phyloP scores from a whole-genome alignment of 805 yeast species.

The Spathaspora hagerdaliae region DNA sequence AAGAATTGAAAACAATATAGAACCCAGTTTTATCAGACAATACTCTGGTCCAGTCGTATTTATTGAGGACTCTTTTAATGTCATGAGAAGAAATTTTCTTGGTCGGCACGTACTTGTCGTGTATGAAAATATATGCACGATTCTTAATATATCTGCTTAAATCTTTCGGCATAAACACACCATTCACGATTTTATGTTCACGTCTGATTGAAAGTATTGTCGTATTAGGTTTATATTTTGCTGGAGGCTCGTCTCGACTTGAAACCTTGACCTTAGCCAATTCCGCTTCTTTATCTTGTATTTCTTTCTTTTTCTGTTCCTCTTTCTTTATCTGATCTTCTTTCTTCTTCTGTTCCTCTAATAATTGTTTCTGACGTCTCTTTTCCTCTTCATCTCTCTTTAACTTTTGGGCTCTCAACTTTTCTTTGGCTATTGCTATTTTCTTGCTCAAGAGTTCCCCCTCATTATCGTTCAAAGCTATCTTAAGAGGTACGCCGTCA shows the following conservation, averaged over 20 bases:
- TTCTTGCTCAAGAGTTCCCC: slow-evolving; percentile 34
- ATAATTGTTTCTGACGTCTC: slow-evolving; percentile 10
- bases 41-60: slow-evolving; percentile 64
- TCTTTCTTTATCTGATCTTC: slow-evolving; percentile 12
- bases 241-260: neutral
- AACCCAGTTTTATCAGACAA: slow-evolving; percentile 63
- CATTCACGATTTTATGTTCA: slow-evolving; percentile 26
- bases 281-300: slow-evolving; percentile 7
- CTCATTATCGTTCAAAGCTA: slow-evolving; percentile 48
- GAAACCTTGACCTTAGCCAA: slow-evolving; percentile 1
- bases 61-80: slow-evolving; percentile 53
- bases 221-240: slow-evolving; percentile 25
- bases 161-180: slow-evolving; percentile 45
- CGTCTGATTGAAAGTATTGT: slow-evolving; percentile 31
- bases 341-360: slow-evolving; percentile 11
- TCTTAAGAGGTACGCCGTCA: slow-evolving; percentile 50
- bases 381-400: slow-evolving; percentile 31
- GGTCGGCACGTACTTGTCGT: slow-evolving; percentile 47
- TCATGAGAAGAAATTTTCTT: slow-evolving; percentile 49
- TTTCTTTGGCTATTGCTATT: slow-evolving; percentile 31
- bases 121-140: slow-evolving; percentile 56
- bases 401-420: slow-evolving; percentile 18
- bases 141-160: slow-evolving; percentile 47
- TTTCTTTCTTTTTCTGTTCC: slow-evolving; percentile 14
- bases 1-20: slow-evolving; percentile 62